Evolutionary conservation across 331 rosid genomes (phyloP).

Genomic region (Arachis monticola): DNA sequence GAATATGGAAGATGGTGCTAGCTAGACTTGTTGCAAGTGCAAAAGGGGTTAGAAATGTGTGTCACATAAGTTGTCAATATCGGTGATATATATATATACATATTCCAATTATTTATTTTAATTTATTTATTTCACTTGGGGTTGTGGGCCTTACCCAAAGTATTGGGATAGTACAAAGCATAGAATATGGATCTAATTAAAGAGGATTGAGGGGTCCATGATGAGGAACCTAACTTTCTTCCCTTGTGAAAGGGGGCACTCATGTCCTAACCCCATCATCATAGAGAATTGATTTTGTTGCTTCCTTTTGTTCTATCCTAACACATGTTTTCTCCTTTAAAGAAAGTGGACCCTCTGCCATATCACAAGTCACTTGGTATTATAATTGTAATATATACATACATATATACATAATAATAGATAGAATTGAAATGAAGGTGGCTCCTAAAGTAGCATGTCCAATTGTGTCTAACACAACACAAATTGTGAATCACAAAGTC

Average conservation of each 20-base stretch:
- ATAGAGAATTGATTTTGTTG: slow-evolving; percentile 69
- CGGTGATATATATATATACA: slow-evolving; percentile 47
- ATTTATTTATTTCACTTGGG: neutral
- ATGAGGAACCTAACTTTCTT: slow-evolving; percentile 65
- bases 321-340: slow-evolving; percentile 49
- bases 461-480: slow-evolving; percentile 34
- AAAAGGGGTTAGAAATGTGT: slow-evolving; percentile 54
- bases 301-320: slow-evolving; percentile 62
- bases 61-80: slow-evolving; percentile 63
- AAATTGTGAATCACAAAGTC: slow-evolving; percentile 52
- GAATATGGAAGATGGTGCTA: slow-evolving; percentile 45
- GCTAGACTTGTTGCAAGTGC: slow-evolving; percentile 50
- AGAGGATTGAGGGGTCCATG: slow-evolving; percentile 61
- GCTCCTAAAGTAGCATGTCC: slow-evolving; percentile 50
- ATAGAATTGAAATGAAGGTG: slow-evolving; percentile 42
- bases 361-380: slow-evolving; percentile 51
- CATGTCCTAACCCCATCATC: slow-evolving; percentile 62
- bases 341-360: slow-evolving; percentile 46
- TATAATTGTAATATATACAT: too few species aligned
- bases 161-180: slow-evolving; percentile 62
- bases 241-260: slow-evolving; percentile 75
- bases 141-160: slow-evolving; percentile 42
- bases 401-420: slow-evolving; percentile 1
- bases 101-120: slow-evolving; percentile 57
- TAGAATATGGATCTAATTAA: slow-evolving; percentile 64